Conservation (phyloP, 768 basidiomycete genomes). For the Panus rudis region DNA sequence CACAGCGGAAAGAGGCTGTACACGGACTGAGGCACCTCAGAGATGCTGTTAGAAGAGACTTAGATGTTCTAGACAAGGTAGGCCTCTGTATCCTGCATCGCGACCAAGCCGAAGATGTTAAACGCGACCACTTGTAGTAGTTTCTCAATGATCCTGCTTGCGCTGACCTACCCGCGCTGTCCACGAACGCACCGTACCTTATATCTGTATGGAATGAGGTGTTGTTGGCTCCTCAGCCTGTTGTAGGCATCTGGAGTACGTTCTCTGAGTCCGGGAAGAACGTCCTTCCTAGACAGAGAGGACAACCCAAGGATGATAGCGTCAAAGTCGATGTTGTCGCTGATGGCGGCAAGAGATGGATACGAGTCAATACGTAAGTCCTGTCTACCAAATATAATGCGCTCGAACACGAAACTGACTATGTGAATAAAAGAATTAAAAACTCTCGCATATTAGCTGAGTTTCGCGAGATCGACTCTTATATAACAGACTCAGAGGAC, state of each 20-base stretch:
- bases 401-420: not conserved
- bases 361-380: constrained; percentile 81
- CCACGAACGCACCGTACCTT: constrained; percentile 77
- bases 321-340: constrained; percentile 81
- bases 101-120: not conserved
- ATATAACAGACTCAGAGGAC: constrained; percentile 56
- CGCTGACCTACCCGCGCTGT: constrained; percentile 41
- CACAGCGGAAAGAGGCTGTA: constrained; percentile 17
- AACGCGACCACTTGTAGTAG: constrained; percentile 38
- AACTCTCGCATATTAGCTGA: constrained; percentile 72
- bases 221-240: constrained; percentile 47
- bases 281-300: constrained; percentile 11
- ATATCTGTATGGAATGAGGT: constrained; percentile 81
- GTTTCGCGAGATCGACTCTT: constrained; percentile 80
- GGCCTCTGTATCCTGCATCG: not conserved
- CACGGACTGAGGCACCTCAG: constrained; percentile 35
- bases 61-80: constrained; percentile 36
- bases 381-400: not conserved
- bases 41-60: constrained; percentile 38
- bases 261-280: constrained; percentile 28
- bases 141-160: constrained; percentile 46
- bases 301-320: constrained; percentile 23
- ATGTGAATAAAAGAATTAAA: constrained; percentile 48
- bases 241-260: constrained; percentile 52
- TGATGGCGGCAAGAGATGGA: constrained; percentile 70